Conservation (phyloP, 192 early-diverging fungal species). For the Coemansia sp. region DNA sequence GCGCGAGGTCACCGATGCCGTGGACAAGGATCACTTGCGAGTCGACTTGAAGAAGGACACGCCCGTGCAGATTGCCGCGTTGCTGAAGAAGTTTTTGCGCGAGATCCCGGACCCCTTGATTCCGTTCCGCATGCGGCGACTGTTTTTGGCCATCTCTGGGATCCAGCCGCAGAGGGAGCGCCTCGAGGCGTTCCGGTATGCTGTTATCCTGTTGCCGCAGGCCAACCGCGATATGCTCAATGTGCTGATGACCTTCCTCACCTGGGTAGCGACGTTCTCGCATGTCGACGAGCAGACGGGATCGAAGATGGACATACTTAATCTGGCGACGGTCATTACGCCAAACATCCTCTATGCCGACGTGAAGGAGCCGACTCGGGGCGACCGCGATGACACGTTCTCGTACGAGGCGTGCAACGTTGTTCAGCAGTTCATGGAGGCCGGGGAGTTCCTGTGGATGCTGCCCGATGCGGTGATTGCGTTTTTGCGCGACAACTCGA, state of each 20-base stretch:
- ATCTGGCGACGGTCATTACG: slow-evolving; percentile 90
- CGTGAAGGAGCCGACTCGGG: slow-evolving; percentile 74
- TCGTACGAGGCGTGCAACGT: slow-evolving; percentile 67
- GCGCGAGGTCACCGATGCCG: slow-evolving; percentile 76
- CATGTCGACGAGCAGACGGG: slow-evolving; percentile 68
- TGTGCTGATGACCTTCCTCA: slow-evolving; percentile 85
- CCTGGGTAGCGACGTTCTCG: slow-evolving; percentile 78
- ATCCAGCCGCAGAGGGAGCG: slow-evolving; percentile 55
- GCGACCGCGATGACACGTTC: slow-evolving; percentile 62
- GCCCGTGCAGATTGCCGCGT: slow-evolving; percentile 88
- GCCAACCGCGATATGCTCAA: slow-evolving; percentile 89
- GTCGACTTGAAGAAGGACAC: slow-evolving; percentile 71
- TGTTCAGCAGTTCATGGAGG: slow-evolving; percentile 64
- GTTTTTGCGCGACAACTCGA: slow-evolving; percentile 42
- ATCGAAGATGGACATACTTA: slow-evolving; percentile 90
- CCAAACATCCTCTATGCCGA: slow-evolving; percentile 90
- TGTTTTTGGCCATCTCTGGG: slow-evolving; percentile 81
- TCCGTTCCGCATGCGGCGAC: slow-evolving; percentile 79
- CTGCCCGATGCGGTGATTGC: slow-evolving; percentile 52
- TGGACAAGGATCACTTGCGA: slow-evolving; percentile 77
- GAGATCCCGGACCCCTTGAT: slow-evolving; percentile 94
- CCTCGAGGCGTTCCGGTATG: slow-evolving; percentile 73
- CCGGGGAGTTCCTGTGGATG: slow-evolving; percentile 64
- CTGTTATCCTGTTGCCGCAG: slow-evolving; percentile 82
- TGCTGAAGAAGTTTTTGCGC: slow-evolving; percentile 94